Evolutionary conservation across 169 alveolate species (phyloP).

Genomic region (Ichthyophthirius multifiliis): DNA sequence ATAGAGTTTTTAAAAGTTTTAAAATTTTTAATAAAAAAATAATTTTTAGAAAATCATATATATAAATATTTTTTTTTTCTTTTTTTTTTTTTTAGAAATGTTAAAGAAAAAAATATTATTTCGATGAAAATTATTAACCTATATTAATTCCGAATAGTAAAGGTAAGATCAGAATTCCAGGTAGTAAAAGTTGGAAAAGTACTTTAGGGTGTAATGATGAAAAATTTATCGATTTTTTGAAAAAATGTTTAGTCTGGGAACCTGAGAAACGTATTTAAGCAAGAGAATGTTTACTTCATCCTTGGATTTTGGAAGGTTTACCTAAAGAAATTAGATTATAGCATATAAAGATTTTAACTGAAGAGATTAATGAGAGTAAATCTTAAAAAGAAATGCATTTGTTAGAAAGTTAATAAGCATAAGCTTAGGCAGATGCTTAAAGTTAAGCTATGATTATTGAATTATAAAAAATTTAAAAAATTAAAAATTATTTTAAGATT

Average conservation of each 20-base stretch:
- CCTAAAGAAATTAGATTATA: constrained; percentile 57
- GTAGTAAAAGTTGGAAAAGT: constrained; percentile 36
- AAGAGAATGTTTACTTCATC: constrained; percentile 66
- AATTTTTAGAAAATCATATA: neutral
- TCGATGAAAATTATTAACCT: constrained; percentile 54
- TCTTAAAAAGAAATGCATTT: neutral
- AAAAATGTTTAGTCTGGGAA: constrained; percentile 71
- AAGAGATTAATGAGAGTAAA: neutral
- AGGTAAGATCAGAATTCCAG: constrained; percentile 58
- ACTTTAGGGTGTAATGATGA: constrained; percentile 46
- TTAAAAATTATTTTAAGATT: too few relatives aligned
- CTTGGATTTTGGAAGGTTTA: constrained; percentile 70
- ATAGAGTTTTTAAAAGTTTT: constrained; percentile 10
- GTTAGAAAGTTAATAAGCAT: neutral
- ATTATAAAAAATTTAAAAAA: neutral
- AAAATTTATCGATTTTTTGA: constrained; percentile 50
- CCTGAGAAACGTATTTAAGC: constrained; percentile 71
- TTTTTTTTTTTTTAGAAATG: constrained; percentile 12
- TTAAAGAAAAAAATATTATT: constrained; percentile 48
- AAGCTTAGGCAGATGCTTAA: neutral
- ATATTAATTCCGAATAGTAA: constrained; percentile 44
- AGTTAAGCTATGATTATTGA: neutral
- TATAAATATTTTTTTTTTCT: neutral
- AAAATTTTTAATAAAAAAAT: neutral
- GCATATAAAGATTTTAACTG: constrained; percentile 36